Evolutionary conservation across 2,329 filamentous ascomycete genomes (phyloP).

Genomic region (Hymenoscyphus occultus): DNA sequence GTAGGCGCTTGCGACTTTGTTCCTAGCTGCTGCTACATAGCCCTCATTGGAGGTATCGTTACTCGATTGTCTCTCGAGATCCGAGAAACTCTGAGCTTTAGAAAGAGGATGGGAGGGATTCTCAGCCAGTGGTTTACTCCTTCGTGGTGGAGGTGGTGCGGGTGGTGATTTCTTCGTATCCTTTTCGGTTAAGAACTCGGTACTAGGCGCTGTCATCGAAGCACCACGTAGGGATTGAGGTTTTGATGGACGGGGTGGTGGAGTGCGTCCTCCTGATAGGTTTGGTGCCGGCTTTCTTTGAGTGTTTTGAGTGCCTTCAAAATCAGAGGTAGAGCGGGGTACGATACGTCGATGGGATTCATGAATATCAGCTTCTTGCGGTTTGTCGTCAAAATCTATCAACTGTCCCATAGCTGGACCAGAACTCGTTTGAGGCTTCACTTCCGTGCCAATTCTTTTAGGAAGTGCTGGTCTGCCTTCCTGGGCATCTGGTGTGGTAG

Average conservation of each 20-base stretch:
- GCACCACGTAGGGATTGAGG: conserved; percentile 52
- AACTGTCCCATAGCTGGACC: conserved; percentile 50
- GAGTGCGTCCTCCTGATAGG: conserved; percentile 30
- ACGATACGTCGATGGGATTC: conserved; percentile 34
- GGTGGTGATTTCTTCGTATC: conserved; percentile 42
- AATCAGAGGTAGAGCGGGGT: conserved; percentile 31
- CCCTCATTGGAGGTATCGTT: conserved; percentile 20
- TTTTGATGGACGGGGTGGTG: conserved; percentile 57
- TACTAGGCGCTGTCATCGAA: conserved; percentile 22
- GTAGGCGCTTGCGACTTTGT: conserved; percentile 34
- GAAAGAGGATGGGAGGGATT: conserved; percentile 28
- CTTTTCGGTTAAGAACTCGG: conserved; percentile 38
- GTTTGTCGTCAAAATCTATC: conserved; percentile 59
- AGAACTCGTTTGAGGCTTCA: conserved; percentile 35
- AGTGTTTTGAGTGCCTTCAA: conserved; percentile 31
- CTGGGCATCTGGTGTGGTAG: conserved; percentile 8
- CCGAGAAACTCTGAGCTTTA: conserved; percentile 30
- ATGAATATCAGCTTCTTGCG: conserved; percentile 40
- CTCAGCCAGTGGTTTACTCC: conserved; percentile 12
- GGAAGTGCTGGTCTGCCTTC: conserved; percentile 8
- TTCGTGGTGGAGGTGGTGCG: conserved; percentile 33
- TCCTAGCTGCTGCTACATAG: conserved; percentile 32
- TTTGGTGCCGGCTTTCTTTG: conserved; percentile 31
- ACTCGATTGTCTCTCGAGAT: conserved; percentile 21
- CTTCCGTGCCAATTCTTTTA: conserved; percentile 26